Percentiles rank a stretch among this genome's conserved stretches.
Evolutionary conservation across 2,329 filamentous ascomycete species (phyloP).

Genomic region (Fusarium sp.): DNA sequence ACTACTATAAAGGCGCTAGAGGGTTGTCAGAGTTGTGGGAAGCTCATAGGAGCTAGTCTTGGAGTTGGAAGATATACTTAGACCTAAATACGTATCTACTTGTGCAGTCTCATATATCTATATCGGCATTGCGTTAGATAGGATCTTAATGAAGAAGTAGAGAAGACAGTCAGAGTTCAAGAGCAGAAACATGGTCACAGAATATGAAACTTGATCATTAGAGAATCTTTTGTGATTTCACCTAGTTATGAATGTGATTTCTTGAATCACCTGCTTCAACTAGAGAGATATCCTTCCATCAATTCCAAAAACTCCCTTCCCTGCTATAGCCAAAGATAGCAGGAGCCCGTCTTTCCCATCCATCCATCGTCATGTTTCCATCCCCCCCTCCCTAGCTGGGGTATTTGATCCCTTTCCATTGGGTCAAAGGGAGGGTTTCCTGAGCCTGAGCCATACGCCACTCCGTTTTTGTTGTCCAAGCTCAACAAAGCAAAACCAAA

Average conservation of each 20-base stretch:
- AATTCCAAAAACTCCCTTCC: slow-evolving; percentile 41
- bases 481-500: slow-evolving; percentile 31
- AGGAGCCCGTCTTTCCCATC: slow-evolving; percentile 27
- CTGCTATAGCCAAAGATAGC: slow-evolving; percentile 42
- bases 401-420: slow-evolving; percentile 36
- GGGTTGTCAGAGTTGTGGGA: background rate
- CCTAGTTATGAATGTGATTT: slow-evolving; percentile 16
- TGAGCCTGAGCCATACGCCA: slow-evolving; percentile 33
- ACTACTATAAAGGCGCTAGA: background rate
- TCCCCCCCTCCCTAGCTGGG: slow-evolving; percentile 24
- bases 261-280: slow-evolving; percentile 11
- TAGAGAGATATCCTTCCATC: slow-evolving; percentile 13
- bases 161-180: background rate
- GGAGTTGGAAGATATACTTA: background rate
- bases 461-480: slow-evolving; percentile 43
- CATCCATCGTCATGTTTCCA: slow-evolving; percentile 16
- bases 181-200: background rate
- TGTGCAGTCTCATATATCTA: background rate
- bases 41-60: background rate
- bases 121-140: background rate
- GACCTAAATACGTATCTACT: background rate
- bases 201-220: background rate
- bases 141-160: too few species aligned
- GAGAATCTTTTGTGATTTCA: slow-evolving; percentile 31
- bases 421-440: slow-evolving; percentile 23